These are phyloP conservation scores for Malania oleifera DNA, from an alignment of 164 flowering plant species.

Conservation along the genomic window DNA sequence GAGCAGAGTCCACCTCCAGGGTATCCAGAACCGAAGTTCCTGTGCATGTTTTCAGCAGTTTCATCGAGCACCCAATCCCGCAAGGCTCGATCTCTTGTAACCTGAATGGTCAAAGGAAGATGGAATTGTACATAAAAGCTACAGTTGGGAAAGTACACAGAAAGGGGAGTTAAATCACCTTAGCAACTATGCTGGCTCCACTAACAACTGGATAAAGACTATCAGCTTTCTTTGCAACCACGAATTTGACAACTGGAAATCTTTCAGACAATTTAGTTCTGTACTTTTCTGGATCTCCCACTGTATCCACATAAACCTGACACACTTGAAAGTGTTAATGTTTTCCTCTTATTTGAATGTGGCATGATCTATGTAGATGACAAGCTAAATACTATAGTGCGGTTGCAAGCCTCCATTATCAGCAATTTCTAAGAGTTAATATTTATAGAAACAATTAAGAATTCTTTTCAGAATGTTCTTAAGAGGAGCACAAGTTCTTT, in stretches of 20 bases:
- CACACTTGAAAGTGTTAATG: background rate
- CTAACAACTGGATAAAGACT: constrained; percentile 95
- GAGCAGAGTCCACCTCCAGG: constrained; percentile 66
- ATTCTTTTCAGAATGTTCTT: no score
- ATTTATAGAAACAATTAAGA: no score
- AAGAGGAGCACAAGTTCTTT: no score
- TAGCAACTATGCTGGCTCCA: constrained; percentile 95
- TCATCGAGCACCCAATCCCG: constrained; percentile 76
- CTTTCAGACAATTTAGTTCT: constrained; percentile 56
- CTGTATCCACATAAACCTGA: constrained; percentile 94
- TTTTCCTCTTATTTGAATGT: background rate
- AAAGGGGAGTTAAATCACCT: constrained; percentile 36
- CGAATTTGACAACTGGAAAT: constrained; percentile 76
- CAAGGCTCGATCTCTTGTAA: constrained; percentile 84
- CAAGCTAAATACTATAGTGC: no score
- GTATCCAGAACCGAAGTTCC: constrained; percentile 91
- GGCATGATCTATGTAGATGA: background rate
- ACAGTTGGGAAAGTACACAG: constrained; percentile 2
- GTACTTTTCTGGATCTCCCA: constrained; percentile 91
- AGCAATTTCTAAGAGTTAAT: no score
- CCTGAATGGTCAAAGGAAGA: constrained; percentile 32
- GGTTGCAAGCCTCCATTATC: no score
- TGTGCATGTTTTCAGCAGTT: constrained; percentile 66
- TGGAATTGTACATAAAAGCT: background rate
- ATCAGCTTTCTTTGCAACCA: constrained; percentile 96